A percentile compares a stretch with the other conserved stretches of the same genome.
Conservation (phyloP, 2,329 filamentous ascomycete genomes). For the Stagonosporopsis cucurbitacearum region DNA sequence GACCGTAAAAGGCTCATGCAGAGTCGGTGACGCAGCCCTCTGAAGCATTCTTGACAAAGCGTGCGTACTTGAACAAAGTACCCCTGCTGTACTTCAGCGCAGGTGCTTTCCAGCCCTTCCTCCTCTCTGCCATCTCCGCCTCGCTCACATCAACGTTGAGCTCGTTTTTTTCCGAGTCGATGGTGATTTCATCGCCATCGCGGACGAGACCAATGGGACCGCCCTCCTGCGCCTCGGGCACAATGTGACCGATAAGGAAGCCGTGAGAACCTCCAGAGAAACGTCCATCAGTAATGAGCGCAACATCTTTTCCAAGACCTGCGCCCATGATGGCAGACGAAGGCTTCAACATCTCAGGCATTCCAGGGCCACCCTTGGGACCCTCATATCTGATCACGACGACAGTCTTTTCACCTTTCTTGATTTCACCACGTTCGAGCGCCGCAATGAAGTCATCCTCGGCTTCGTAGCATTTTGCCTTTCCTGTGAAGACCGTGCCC, state of each 20-base stretch:
- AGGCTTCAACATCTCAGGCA: slow-evolving; percentile 79
- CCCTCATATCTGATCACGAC: slow-evolving; percentile 78
- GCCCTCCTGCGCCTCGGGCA: slow-evolving; percentile 84
- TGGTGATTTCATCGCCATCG: slow-evolving; percentile 80
- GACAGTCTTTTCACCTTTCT: slow-evolving; percentile 78
- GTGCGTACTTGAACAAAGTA: slow-evolving; percentile 65
- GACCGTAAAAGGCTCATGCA: slow-evolving; percentile 14
- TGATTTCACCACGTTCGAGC: slow-evolving; percentile 71
- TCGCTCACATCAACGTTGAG: slow-evolving; percentile 71
- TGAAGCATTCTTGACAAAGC: slow-evolving; percentile 63
- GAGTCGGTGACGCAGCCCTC: slow-evolving; percentile 66
- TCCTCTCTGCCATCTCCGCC: slow-evolving; percentile 63
- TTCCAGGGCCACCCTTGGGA: slow-evolving; percentile 75
- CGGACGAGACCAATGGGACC: slow-evolving; percentile 83
- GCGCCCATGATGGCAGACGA: slow-evolving; percentile 76
- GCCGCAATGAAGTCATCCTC: slow-evolving; percentile 73
- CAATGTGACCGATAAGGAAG: slow-evolving; percentile 86
- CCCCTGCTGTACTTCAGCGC: slow-evolving; percentile 64
- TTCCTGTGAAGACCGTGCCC: slow-evolving; percentile 70
- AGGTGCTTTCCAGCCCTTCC: slow-evolving; percentile 60
- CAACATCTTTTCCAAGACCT: slow-evolving; percentile 74
- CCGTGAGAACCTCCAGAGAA: slow-evolving; percentile 85
- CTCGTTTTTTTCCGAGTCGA: slow-evolving; percentile 76
- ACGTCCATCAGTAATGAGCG: slow-evolving; percentile 75
- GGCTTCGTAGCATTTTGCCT: slow-evolving; percentile 72